Conservation (phyloP, 2,329 filamentous ascomycete species). For the Lasiodiplodia hormozganensis region DNA sequence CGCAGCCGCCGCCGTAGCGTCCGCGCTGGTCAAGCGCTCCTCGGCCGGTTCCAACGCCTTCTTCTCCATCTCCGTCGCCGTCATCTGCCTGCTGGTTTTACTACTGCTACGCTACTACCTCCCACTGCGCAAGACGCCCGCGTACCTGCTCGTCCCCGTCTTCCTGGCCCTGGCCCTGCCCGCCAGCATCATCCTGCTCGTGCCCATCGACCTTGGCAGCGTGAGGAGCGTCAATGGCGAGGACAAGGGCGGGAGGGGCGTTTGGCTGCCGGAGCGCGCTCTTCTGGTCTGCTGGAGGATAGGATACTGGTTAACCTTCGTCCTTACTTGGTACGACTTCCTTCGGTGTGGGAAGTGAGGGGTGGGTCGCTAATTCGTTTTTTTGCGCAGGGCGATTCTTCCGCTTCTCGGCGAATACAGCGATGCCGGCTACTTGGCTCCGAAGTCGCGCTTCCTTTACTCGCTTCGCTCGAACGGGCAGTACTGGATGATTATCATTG, state of each 20-base stretch:
- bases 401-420: conserved; percentile 93
- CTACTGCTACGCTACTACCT: conserved; percentile 89
- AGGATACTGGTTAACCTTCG: conserved; percentile 96
- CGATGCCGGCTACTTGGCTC: conserved; percentile 90
- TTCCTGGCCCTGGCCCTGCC: conserved; percentile 96
- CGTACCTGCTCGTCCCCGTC: conserved; percentile 87
- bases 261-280: conserved; percentile 83
- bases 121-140: conserved; percentile 86
- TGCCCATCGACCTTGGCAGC: conserved; percentile 94
- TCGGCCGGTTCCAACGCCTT: conserved; percentile 83
- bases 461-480: conserved; percentile 86
- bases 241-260: conserved; percentile 74
- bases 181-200: conserved; percentile 86
- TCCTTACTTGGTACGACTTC: conserved; percentile 78
- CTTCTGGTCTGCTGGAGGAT: conserved; percentile 92
- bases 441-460: conserved; percentile 80
- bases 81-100: conserved; percentile 78
- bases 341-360: conserved; percentile 1
- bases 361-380: neutral
- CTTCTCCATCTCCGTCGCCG: conserved; percentile 72
- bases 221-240: conserved; percentile 70
- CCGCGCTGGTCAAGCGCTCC: conserved; percentile 45
- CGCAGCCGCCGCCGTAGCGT: neutral
- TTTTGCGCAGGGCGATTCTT: conserved; percentile 75
- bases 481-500: conserved; percentile 83